phyloP scores from a whole-genome alignment of 2,329 filamentous ascomycete genomes.

The Byssoonygena ceratinophila region DNA sequence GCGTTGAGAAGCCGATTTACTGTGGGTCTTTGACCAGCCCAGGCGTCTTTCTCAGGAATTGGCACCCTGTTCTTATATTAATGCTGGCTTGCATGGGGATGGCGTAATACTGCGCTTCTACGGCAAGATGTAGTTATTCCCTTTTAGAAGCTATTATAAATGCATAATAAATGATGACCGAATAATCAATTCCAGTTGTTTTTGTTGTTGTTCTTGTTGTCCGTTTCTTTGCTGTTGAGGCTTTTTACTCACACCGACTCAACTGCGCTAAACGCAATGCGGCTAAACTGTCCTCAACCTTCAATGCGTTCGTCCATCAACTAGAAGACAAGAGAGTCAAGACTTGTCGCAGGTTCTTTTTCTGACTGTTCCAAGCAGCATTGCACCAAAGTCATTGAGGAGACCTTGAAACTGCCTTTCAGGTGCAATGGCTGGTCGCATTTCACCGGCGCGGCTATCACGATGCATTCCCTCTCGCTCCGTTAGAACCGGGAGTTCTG shows the following conservation, averaged over 20 bases:
- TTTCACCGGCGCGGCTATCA: neutral
- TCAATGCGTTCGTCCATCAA: neutral
- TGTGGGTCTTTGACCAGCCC: neutral
- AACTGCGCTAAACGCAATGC: neutral
- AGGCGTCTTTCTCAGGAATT: neutral
- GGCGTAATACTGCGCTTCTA: neutral
- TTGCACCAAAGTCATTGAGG: neutral
- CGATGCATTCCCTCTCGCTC: slow-evolving; percentile 5
- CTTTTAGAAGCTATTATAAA: neutral
- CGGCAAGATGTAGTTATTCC: neutral
- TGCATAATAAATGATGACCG: neutral
- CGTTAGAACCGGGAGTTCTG: neutral
- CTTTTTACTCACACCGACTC: neutral
- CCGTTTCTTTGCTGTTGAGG: no score
- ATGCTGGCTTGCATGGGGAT: neutral
- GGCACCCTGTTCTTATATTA: neutral
- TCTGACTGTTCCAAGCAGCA: neutral
- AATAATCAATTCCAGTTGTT: neutral
- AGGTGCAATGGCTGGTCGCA: slow-evolving; percentile 1
- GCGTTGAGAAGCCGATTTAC: neutral
- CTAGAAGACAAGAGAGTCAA: neutral
- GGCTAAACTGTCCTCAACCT: neutral
- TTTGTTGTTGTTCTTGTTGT: no score
- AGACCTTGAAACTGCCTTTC: no score
- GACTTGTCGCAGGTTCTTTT: neutral